Percentiles rank a stretch among this genome's conserved stretches.
These are phyloP conservation scores for Jacaranda copaia DNA, from an alignment of 257 asterid genomes.

Conservation along the genomic window DNA sequence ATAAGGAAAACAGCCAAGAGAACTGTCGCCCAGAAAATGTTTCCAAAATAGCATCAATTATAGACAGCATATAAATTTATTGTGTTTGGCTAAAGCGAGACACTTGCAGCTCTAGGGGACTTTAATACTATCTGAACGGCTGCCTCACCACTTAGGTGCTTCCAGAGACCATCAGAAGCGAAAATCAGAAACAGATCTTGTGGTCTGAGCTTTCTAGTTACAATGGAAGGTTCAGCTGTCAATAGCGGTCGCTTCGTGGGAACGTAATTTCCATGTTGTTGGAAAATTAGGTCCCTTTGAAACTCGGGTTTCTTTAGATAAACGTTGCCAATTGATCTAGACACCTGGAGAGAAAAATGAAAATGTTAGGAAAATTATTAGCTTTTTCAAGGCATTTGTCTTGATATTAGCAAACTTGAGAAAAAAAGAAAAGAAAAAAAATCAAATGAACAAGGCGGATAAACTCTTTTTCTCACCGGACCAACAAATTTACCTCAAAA, in stretches of 20 bases:
- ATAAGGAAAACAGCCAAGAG: too few species aligned
- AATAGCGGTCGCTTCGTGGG: conserved; percentile 83
- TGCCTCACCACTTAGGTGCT: conserved; percentile 78
- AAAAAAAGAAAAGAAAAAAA: not conserved
- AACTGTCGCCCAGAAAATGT: not conserved
- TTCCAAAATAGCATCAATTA: not conserved
- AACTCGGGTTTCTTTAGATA: conserved; percentile 93
- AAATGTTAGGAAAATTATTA: conserved; percentile 18
- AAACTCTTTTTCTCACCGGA: conserved; percentile 33
- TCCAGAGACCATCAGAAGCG: conserved; percentile 99
- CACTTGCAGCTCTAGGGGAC: conserved; percentile 85
- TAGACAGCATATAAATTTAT: not conserved
- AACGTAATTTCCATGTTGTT: conserved; percentile 57
- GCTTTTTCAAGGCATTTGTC: conserved; percentile 22
- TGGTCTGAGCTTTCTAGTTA: conserved; percentile 75
- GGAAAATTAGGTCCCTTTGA: conserved; percentile 76
- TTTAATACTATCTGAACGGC: conserved; percentile 84
- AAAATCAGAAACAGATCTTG: conserved; percentile 85
- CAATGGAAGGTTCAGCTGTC: conserved; percentile 90
- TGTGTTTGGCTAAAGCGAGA: not conserved
- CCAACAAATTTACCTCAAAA: conserved; percentile 52
- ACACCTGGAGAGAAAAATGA: conserved; percentile 63
- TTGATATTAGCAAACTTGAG: not conserved
- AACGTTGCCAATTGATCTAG: conserved; percentile 93
- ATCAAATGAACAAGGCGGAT: conserved; percentile 1